A percentile compares a stretch with the other conserved stretches of the same genome.
Conservation (phyloP, 2,329 filamentous ascomycete genomes). For the Penicillium sclerotiorum region DNA sequence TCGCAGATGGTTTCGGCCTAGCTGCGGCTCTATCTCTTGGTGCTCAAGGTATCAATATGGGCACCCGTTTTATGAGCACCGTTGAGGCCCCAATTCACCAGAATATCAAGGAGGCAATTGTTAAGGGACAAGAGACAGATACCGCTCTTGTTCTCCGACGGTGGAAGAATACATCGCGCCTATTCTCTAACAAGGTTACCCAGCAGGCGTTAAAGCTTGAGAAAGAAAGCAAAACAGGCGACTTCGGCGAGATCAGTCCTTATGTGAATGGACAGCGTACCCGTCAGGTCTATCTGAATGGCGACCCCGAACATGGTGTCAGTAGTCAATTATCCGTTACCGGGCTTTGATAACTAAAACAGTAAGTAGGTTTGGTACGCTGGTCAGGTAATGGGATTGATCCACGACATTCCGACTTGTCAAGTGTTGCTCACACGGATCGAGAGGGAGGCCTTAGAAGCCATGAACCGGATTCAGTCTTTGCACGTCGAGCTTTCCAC, state of each 20-base stretch:
- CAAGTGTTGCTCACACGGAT: slow-evolving; percentile 69
- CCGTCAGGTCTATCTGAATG: slow-evolving; percentile 86
- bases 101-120: slow-evolving; percentile 93
- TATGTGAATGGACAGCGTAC: slow-evolving; percentile 90
- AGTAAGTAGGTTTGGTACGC: slow-evolving; percentile 82
- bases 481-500: slow-evolving; percentile 52
- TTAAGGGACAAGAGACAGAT: slow-evolving; percentile 84
- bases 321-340: slow-evolving; percentile 41
- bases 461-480: slow-evolving; percentile 62
- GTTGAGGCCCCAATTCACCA: slow-evolving; percentile 88
- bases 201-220: slow-evolving; percentile 80
- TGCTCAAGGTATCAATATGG: slow-evolving; percentile 97
- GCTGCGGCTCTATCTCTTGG: slow-evolving; percentile 88
- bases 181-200: slow-evolving; percentile 90
- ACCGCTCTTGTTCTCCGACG: slow-evolving; percentile 83
- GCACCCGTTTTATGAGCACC: slow-evolving; percentile 96
- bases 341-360: slow-evolving; percentile 11
- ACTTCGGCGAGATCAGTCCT: slow-evolving; percentile 86
- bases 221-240: slow-evolving; percentile 75
- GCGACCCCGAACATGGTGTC: slow-evolving; percentile 87
- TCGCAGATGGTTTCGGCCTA: slow-evolving; percentile 90
- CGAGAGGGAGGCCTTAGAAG: slow-evolving; percentile 72
- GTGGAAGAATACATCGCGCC: slow-evolving; percentile 88
- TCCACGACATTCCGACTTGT: slow-evolving; percentile 81
- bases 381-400: slow-evolving; percentile 89